Evolutionary conservation across 768 basidiomycete species (phyloP), one percentile per base, ranked within the genome.

Genomic region (Holtermanniella nyarrowii): DNA sequence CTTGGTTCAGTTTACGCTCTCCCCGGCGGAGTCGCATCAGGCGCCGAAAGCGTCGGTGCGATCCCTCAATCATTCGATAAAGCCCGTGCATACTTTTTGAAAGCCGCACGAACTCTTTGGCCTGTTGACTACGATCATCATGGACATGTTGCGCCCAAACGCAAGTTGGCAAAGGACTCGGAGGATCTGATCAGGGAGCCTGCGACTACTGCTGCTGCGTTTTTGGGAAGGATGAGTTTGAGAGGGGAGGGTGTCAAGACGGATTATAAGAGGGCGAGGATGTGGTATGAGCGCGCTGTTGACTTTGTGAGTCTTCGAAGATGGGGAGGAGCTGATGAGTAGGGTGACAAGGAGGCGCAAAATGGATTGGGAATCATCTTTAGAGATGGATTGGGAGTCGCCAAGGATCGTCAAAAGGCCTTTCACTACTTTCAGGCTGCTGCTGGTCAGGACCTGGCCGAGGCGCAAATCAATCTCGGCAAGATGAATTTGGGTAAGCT

Each of bases 321-420:
- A 50, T 49, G 20, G 0, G 41, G 22, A 4, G 39, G 40, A 18
- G 41, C 23, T 44, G 22, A 14, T 80, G 77, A 80, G 41, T 79
- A 82, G 63, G 83, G 82, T 22, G 93, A 99, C 62, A 79, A 83
- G 52, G 93, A 97, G 70, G 85, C 83, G 57, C 81, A 84, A 53
- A 96, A 95, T 63, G 85, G 83, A 0, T 75, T 99, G 27, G 95
- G 91, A 0, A 84, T 96, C 61, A 87, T 97, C 53, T 85, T 83
- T 74, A 77, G 93, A 26, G 95, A 97, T 63, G 95, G 88, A 0
- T 74, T 96, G 18, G 81, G 81, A 3, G 76, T 82, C 16, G 80
- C 79, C 58, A 70, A 74, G 22, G 86, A 95, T 63, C 44, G 76
- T 40, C 78, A 77, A 64, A 80, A 79, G 63, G 84, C 88, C 0